A percentile compares a stretch with the other conserved stretches of the same genome.
These are phyloP conservation scores for Leishmania arabica DNA, from an alignment of 208 protist species.

Conservation along the genomic window DNA sequence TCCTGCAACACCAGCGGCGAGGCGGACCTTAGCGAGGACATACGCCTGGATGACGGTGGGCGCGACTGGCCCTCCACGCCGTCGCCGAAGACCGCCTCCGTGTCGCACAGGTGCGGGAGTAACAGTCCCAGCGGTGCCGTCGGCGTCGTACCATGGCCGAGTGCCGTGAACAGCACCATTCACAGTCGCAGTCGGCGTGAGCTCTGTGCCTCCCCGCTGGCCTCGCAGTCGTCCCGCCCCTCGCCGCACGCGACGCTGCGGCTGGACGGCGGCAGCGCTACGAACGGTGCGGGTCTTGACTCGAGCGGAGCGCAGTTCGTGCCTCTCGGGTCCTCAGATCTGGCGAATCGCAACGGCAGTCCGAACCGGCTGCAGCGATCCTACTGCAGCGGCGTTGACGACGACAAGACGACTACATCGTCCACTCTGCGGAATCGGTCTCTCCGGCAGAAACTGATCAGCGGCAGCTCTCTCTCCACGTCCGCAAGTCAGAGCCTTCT, in stretches of 20 bases:
- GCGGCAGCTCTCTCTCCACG: constrained; percentile 17
- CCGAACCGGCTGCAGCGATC: constrained; percentile 19
- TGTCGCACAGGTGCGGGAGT: not conserved
- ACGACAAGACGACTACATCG: not conserved
- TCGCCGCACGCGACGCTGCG: not conserved
- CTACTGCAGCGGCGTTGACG: constrained; percentile 6
- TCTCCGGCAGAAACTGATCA: not conserved
- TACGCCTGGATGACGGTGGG: constrained; percentile 10
- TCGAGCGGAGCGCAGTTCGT: constrained; percentile 24
- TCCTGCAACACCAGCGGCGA: not conserved
- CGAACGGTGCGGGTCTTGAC: not conserved
- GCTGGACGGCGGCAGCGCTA: constrained; percentile 8
- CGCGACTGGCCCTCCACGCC: constrained; percentile 28
- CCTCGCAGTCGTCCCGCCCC: constrained; percentile 8
- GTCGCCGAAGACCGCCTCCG: not conserved
- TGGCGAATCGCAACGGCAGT: constrained; percentile 12
- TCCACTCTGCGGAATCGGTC: constrained; percentile 1
- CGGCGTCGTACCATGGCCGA: not conserved
- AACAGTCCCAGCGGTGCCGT: not conserved
- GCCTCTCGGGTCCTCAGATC: constrained; percentile 11
- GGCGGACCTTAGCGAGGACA: not conserved
- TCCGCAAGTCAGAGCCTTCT: constrained; percentile 23
- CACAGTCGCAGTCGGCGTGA: constrained; percentile 19
- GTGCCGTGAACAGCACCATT: not conserved
- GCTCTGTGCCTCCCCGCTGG: constrained; percentile 13